A percentile compares a stretch with the other conserved stretches of the same genome.
Evolutionary conservation across 2,329 filamentous ascomycete genomes (phyloP).

Genomic region (Aspergillus sp.): DNA sequence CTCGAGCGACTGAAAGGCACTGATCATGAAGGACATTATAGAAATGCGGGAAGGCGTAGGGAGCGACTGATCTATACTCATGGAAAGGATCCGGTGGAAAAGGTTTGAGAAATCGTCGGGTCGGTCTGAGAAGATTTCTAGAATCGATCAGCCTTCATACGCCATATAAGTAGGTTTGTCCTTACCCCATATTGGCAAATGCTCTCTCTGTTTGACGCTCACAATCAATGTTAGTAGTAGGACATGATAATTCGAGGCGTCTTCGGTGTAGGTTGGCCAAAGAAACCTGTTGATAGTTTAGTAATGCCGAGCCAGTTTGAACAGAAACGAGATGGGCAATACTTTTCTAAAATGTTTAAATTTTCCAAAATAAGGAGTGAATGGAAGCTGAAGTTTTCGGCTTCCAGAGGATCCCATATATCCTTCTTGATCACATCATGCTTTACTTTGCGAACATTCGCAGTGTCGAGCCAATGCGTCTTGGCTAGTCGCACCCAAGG

Average conservation of each 20-base stretch:
- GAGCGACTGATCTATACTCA: conserved; percentile 73
- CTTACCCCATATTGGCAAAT: conserved; percentile 81
- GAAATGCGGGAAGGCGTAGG: conserved; percentile 70
- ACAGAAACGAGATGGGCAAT: conserved; percentile 21
- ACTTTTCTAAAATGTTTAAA: conserved; percentile 84
- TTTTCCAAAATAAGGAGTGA: conserved; percentile 83
- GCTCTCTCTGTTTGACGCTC: conserved; percentile 85
- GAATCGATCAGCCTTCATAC: conserved; percentile 29
- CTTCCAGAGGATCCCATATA: conserved; percentile 86
- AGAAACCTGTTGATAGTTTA: conserved; percentile 65
- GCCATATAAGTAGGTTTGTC: conserved; percentile 2
- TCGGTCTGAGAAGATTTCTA: conserved; percentile 73
- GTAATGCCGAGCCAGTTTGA: conserved; percentile 3
- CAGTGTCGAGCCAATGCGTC: conserved; percentile 76
- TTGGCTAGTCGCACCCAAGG: conserved; percentile 69
- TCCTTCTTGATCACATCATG: conserved; percentile 78
- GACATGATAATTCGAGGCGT: conserved; percentile 88
- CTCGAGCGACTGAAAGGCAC: conserved; percentile 91
- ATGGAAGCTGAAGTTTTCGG: conserved; percentile 73
- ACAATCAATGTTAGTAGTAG: conserved; percentile 81
- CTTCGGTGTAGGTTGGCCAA: conserved; percentile 88
- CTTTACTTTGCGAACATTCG: conserved; percentile 73
- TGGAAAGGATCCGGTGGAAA: conserved; percentile 84
- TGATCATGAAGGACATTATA: conserved; percentile 85
- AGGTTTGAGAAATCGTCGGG: conserved; percentile 82